Percentiles rank a stretch among this genome's conserved stretches.
Conservation (phyloP, 805 yeast species). For the Hyphopichia homilentoma region DNA sequence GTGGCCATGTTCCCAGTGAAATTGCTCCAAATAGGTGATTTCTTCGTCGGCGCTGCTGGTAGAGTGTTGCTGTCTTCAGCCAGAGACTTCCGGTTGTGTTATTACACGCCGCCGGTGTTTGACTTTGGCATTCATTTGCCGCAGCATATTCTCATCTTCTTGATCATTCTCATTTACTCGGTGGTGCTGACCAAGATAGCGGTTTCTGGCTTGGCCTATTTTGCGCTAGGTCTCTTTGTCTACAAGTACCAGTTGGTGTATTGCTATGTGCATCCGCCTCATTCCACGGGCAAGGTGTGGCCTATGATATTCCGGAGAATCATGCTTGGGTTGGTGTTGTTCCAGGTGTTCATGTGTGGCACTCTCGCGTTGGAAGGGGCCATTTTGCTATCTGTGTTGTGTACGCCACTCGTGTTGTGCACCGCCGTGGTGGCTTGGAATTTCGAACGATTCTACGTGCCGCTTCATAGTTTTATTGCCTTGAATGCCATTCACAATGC, state of each 20-base stretch:
- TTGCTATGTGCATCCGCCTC: slow-evolving; percentile 61
- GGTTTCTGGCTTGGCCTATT: slow-evolving; percentile 55
- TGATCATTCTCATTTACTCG: slow-evolving; percentile 56
- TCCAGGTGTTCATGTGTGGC: slow-evolving; percentile 63
- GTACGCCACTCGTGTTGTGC: slow-evolving; percentile 46
- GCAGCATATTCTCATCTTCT: slow-evolving; percentile 56
- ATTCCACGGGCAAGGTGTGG: slow-evolving; percentile 67
- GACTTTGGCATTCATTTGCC: slow-evolving; percentile 61
- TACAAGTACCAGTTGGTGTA: slow-evolving; percentile 61
- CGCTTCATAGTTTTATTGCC: slow-evolving; percentile 54
- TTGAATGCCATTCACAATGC: slow-evolving; percentile 53
- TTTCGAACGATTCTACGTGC: slow-evolving; percentile 52
- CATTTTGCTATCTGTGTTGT: slow-evolving; percentile 42
- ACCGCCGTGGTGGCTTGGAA: slow-evolving; percentile 45
- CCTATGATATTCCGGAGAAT: slow-evolving; percentile 57
- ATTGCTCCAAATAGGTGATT: slow-evolving; percentile 53
- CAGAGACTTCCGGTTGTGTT: slow-evolving; percentile 46
- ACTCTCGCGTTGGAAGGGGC: slow-evolving; percentile 60
- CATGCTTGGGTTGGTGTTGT: slow-evolving; percentile 50
- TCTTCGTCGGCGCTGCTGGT: slow-evolving; percentile 39
- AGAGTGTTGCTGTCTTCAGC: slow-evolving; percentile 45
- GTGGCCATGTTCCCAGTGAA: slow-evolving; percentile 59
- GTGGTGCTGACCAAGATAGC: slow-evolving; percentile 60
- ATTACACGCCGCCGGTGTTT: slow-evolving; percentile 56
- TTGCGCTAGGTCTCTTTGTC: slow-evolving; percentile 53